Base-by-base conservation (phyloP, 2,329 filamentous ascomycete species). In the Lasiodiplodia sp. region DNA sequence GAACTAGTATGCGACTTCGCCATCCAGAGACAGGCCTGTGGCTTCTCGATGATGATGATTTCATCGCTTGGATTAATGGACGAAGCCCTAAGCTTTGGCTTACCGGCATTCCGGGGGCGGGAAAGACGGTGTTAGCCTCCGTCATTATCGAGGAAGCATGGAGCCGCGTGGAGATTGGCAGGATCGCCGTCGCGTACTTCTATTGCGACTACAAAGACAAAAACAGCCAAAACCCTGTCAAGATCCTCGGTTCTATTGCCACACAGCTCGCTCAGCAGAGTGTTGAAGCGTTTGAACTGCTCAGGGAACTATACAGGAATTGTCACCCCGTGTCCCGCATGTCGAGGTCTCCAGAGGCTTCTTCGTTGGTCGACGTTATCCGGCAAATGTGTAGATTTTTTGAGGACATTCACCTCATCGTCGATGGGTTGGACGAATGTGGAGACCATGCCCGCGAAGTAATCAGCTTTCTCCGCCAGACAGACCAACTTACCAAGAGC, bases 151-250 rank as follows among this genome's bases (percentile, higher is more conserved):
- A 63, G 11, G 40, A 63, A 44, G 38, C 37, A 0, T 58, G 31
- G 55, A 25, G 31, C 11, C 6, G 10, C 4, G 25, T 4, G 1
- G 1, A 16, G 14, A 21, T 25, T 5, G 11, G 14, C 21, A 14
- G 10, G 16, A 14, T 6, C 2, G 58, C 62, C 7, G 57, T 69
- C 16, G 70, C 67, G 2, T 72, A 69, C 66, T 79, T 76, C 70
- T 80, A 77, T 58, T 80, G 77, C 68, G 75, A 79, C 64, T 79
- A 78, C 68, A 76, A 74, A 49, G 68, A 74, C 25, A 1, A 40
- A 3, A 63, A 67, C 14, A 73, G 72, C 1, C 71, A 72, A 23
- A 14, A 68, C 0, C 37, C 73, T 6, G 58, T 57, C 3, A 75
- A 73, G 37, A 73, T 79, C 1, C 40, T 80, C 0, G 70, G 72